phyloP scores from a whole-genome alignment of 179 eudicot genomes.

The Drosera spatulata region DNA sequence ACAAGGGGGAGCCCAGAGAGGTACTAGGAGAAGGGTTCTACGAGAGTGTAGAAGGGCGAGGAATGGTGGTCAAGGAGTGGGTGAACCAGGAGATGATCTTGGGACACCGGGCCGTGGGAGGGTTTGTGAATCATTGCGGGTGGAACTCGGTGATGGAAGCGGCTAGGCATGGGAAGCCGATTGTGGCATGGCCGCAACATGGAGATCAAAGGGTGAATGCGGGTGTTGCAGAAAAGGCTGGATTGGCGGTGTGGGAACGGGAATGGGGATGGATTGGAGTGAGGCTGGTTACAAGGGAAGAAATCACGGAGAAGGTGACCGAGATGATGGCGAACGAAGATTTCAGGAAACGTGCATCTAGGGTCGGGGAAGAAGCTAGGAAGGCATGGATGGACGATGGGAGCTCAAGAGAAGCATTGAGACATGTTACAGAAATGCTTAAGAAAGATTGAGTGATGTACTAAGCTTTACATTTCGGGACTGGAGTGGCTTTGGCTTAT shows the following conservation, averaged over 20 bases:
- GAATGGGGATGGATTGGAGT: constrained; percentile 22
- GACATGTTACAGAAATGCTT: constrained; percentile 2
- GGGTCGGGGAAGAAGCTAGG: constrained; percentile 31
- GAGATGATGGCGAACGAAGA: constrained; percentile 29
- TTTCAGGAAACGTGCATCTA: constrained; percentile 24
- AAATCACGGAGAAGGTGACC: constrained; percentile 3
- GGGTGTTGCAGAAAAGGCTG: constrained; percentile 33
- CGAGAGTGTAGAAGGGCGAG: constrained; percentile 22
- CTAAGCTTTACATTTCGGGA: too few relatives aligned
- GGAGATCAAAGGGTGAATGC: constrained; percentile 60
- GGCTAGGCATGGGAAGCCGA: constrained; percentile 31
- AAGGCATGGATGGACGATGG: constrained; percentile 27
- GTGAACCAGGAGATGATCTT: constrained; percentile 50
- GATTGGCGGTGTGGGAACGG: constrained; percentile 55
- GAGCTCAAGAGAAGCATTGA: constrained; percentile 19
- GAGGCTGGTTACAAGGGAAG: constrained; percentile 29
- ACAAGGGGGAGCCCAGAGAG: constrained; percentile 18
- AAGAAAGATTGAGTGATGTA: not conserved
- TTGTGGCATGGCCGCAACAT: constrained; percentile 44
- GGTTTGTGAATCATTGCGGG: constrained; percentile 50
- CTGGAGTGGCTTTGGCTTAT: too few relatives aligned
- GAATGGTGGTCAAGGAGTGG: constrained; percentile 44
- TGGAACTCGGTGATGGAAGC: constrained; percentile 25
- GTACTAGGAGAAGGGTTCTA: constrained; percentile 26
- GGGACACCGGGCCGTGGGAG: constrained; percentile 38